Percentiles rank a stretch among this genome's conserved stretches.
phyloP scores from a whole-genome alignment of 768 basidiomycete genomes.

The Suillus cothurnatus region DNA sequence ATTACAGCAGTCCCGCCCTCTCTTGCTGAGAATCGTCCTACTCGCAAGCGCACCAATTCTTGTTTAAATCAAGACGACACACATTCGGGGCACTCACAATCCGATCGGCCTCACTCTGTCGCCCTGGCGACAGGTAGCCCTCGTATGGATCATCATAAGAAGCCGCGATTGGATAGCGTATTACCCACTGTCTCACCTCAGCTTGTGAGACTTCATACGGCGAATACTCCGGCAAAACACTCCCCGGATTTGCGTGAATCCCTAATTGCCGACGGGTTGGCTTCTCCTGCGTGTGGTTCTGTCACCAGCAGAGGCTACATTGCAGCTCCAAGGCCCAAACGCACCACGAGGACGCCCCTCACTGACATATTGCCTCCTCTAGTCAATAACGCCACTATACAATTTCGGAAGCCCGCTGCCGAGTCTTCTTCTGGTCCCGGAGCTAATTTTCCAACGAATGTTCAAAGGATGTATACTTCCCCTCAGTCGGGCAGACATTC shows the following conservation, averaged over 20 bases:
- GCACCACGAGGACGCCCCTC: background rate
- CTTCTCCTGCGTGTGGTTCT: background rate
- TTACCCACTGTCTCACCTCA: background rate
- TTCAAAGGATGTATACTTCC: background rate
- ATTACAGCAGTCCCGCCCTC: no score
- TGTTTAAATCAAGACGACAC: background rate
- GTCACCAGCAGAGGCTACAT: background rate
- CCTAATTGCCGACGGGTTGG: no score
- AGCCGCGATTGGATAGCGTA: background rate
- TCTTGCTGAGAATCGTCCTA: background rate
- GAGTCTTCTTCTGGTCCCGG: background rate
- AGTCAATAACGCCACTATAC: background rate
- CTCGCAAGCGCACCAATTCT: constrained; percentile 2
- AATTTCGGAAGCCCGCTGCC: background rate
- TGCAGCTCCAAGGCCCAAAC: background rate
- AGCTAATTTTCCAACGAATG: background rate
- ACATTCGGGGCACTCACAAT: background rate
- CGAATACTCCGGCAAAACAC: background rate
- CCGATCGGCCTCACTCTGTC: background rate
- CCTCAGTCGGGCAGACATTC: background rate
- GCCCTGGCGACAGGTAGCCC: background rate
- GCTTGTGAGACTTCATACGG: background rate
- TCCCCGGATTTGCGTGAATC: background rate
- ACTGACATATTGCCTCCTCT: background rate
- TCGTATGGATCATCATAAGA: background rate